Conservation (phyloP, 495 filamentous ascomycete species). For the Cercophora newfieldiana region DNA sequence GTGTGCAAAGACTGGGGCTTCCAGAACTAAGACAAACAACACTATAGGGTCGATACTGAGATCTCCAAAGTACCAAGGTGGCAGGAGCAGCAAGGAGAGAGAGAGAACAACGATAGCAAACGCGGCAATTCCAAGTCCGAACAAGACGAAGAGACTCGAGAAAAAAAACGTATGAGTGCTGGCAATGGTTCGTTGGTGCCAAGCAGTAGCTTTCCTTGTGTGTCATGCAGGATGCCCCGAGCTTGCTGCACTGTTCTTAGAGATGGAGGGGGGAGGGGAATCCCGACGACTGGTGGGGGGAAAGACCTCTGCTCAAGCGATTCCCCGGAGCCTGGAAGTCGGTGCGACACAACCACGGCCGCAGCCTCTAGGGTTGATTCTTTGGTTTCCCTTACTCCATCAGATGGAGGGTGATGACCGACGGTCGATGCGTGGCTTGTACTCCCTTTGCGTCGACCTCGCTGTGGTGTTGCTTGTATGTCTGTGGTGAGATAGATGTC, state of each 20-base stretch:
- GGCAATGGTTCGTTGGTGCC: slow-evolving; percentile 11
- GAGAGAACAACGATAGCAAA: neutral
- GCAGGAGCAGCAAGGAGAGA: neutral
- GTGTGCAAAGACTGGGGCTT: neutral
- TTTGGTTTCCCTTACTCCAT: neutral
- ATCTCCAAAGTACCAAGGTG: neutral
- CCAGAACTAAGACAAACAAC: neutral
- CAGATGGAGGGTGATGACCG: neutral
- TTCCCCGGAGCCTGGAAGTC: neutral
- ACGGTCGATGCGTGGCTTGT: slow-evolving; percentile 1
- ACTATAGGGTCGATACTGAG: neutral
- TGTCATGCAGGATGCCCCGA: slow-evolving; percentile 1
- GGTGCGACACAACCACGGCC: neutral
- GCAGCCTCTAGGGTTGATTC: neutral
- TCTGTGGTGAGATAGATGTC: neutral
- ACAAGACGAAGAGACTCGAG: neutral
- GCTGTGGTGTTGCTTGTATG: neutral
- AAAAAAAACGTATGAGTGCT: neutral
- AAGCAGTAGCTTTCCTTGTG: neutral
- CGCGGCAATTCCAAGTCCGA: neutral
- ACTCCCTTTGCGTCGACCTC: neutral
- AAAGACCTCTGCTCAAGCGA: neutral
- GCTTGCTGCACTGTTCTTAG: neutral
- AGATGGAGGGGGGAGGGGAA: neutral
- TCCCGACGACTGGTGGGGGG: neutral